Evolutionary conservation across 1,284 basidiomycete genomes (phyloP), one percentile per base, ranked within the genome.

Genomic region (Tremellales sp.): DNA sequence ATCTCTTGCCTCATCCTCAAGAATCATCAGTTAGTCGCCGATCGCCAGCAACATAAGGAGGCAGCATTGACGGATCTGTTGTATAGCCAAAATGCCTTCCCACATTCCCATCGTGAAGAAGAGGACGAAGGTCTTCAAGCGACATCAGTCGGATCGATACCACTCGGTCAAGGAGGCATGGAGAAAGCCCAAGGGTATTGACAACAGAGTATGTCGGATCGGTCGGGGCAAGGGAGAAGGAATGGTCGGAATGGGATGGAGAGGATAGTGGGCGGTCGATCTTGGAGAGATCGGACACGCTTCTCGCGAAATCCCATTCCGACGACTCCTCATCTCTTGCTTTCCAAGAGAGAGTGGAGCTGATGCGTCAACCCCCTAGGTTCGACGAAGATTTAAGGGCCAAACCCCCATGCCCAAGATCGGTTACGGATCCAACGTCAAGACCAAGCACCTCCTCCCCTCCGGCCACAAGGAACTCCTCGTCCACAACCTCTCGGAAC

Each of bases 101-200:
- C 87, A 84, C 77, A 86, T 87, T 60, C 85, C 85, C 61, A 90
- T 94, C 74, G 81, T 95, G 76, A 94, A 94, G 81, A 97, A 97
- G 80, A 86, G 89, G 74, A 94, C 91, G 64, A 90, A 87, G 78
- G 77, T 78, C 69, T 94, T 95, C 87, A 94, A 93, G 87, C 88
- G 92, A 75, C 92, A 95, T 77, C 92, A 97, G 77, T 93, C 89
- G 48, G 92, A 95, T 79, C 86, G 93, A 72, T 97, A 94, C 79
- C 81, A 87, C 74, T 78, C 84, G 60, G 91, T 97, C 63, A 92
- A 92, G 81, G 90, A 93, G 80, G 79, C 87, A 80, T 97, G 92
- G 93, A 82, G 92, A 75, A 97, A 94, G 79, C 90, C 90, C 62
- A 94, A 93, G 82, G 74, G 89, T 87, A 92, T 92, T 66, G 90